Evolutionary conservation across 805 yeast genomes (phyloP), one percentile per base, ranked within the genome.

Genomic region (Candida cerambycidarum): DNA sequence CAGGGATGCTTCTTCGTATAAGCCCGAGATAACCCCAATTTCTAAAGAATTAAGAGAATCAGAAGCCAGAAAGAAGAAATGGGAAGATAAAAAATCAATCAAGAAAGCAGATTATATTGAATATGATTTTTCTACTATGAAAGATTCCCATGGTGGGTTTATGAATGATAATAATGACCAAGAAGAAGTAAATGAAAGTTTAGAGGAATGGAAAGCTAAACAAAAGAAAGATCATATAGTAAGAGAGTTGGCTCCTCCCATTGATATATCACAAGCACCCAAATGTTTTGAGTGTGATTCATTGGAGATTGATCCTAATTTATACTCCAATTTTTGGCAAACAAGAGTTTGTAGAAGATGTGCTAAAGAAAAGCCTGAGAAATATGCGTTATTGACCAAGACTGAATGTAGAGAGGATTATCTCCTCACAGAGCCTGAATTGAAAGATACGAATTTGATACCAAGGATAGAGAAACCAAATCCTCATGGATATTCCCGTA

Each of bases 391-490:
- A 15, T 65, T 93, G 39, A 93, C 99, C 6, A 93, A 93, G 64
- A 93, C 99, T 0, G 99, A 93, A 63, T 89, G 97, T 61, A 78
- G 82, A 31, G 92, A 86, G 53, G 99, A 93, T 65, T 93, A 93
- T 60, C 75, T 93, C 32, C 62, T 93, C 21, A 93, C 99, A 0
- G 99, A 93, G 38, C 93, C 97, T 0, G 99, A 93, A 59, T 71
- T 93, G 32, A 75, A 78, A 40, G 99, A 93, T 59, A 64, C 63
- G 5, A 69, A 61, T 1, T 63, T 90, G 17, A 69, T 93, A 46
- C 84, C 84, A 9, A 78, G 93, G 48, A 67, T 92, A 46, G 96
- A 89, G 48, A 87, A 90, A 53, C 89, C 96, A 2, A 93, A 93
- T 57, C 99, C 99, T 0, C 96, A 93, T 62, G 89, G 90, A 32